Evolutionary conservation across 1,139 yeast species (phyloP).

Genomic region (Scheffersomyces quercinus): DNA sequence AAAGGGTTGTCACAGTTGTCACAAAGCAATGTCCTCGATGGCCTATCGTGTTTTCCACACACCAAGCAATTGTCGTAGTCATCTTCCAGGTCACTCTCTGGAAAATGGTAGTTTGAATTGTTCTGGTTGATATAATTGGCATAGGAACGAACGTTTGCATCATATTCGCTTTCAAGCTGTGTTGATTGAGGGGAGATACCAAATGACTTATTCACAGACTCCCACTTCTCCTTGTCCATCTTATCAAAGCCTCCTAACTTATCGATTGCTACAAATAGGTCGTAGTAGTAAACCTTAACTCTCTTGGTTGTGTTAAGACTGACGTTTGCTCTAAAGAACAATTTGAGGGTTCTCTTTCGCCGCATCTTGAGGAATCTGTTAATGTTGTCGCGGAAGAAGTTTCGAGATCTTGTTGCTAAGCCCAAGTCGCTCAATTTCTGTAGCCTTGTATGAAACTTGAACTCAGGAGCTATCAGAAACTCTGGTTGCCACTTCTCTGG

Average conservation of each 20-base stretch:
- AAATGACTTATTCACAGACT: constrained; percentile 26
- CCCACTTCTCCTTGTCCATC: constrained; percentile 34
- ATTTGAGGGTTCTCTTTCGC: constrained; percentile 27
- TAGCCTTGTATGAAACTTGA: constrained; percentile 64
- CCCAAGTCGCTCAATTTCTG: constrained; percentile 68
- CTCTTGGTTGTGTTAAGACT: constrained; percentile 3
- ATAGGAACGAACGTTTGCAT: constrained; percentile 37
- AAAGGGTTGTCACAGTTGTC: constrained; percentile 72
- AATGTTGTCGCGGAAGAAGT: constrained; percentile 60
- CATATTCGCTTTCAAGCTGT: constrained; percentile 34
- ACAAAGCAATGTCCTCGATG: constrained; percentile 57
- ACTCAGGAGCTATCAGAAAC: constrained; percentile 52
- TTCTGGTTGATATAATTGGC: constrained; percentile 41
- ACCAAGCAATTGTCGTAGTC: constrained; percentile 48
- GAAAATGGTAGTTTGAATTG: constrained; percentile 18
- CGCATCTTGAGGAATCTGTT: constrained; percentile 57
- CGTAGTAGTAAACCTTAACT: constrained; percentile 48
- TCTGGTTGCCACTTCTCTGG: constrained; percentile 54
- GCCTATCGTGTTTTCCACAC: constrained; percentile 53
- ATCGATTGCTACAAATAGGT: constrained; percentile 51
- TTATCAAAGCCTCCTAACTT: constrained; percentile 23
- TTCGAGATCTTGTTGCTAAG: constrained; percentile 59
- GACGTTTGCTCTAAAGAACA: constrained; percentile 20
- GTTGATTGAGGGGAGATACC: constrained; percentile 18
- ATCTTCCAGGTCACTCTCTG: constrained; percentile 22